phyloP scores from a whole-genome alignment of 805 yeast species.

The Saccharomycopsis schoenii region DNA sequence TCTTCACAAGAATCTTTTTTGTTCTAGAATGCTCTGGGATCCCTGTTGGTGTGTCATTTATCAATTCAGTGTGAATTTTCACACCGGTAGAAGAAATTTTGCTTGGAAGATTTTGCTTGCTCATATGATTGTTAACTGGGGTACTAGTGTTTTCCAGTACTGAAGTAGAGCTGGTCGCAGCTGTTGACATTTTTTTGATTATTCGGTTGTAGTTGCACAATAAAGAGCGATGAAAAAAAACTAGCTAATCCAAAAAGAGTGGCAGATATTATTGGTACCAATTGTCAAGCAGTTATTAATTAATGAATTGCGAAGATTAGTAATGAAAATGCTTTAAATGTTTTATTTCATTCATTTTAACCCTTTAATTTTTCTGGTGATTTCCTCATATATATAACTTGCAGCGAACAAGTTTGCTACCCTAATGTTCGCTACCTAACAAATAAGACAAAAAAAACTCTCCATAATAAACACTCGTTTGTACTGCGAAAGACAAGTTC shows the following conservation, averaged over 20 bases:
- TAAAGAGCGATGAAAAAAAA: too few species aligned
- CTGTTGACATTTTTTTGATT: too few species aligned
- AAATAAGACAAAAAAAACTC: too few species aligned
- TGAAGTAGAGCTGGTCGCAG: too few species aligned
- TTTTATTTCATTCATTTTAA: background rate
- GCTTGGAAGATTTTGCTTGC: background rate
- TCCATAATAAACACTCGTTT: too few species aligned
- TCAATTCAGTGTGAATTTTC: background rate
- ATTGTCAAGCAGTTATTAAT: too few species aligned
- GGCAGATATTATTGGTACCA: too few species aligned
- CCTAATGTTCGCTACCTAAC: background rate
- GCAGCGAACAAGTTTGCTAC: background rate
- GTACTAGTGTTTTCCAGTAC: too few species aligned
- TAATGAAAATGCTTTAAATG: too few species aligned
- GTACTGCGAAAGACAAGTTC: background rate
- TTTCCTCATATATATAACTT: background rate
- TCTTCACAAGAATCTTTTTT: slow-evolving; percentile 26
- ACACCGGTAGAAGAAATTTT: background rate
- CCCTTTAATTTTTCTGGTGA: background rate
- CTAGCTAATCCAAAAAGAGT: too few species aligned
- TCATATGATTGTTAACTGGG: too few species aligned
- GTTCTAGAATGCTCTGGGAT: background rate
- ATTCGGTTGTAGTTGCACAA: too few species aligned
- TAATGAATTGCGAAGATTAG: background rate
- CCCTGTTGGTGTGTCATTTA: background rate